phyloP scores from a whole-genome alignment of 164 flowering plant genomes.

The Vitis cinerea region DNA sequence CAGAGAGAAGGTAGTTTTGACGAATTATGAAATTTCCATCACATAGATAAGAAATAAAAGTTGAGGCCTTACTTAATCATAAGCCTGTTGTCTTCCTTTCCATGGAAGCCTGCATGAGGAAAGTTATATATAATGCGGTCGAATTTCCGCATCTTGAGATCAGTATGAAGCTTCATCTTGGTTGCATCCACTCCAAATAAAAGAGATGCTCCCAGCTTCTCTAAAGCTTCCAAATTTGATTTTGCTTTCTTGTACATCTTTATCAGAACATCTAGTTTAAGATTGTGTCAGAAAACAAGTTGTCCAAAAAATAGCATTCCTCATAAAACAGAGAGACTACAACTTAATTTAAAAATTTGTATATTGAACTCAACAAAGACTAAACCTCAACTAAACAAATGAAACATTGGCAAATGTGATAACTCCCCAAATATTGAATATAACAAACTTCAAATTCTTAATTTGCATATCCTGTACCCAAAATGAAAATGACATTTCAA shows the following conservation, averaged over 20 bases:
- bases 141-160: slow-evolving; percentile 33
- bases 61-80: slow-evolving; percentile 31
- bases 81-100: slow-evolving; percentile 34
- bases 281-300: background rate
- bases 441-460: no score
- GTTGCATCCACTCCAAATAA: slow-evolving; percentile 59
- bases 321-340: no score
- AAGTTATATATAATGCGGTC: slow-evolving; percentile 59
- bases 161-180: slow-evolving; percentile 38
- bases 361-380: no score
- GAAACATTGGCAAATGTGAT: no score
- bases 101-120: slow-evolving; percentile 69
- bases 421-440: no score
- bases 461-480: no score
- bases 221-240: slow-evolving; percentile 36
- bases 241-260: slow-evolving; percentile 40
- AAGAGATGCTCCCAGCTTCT: slow-evolving; percentile 34
- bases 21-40: background rate
- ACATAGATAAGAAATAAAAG: background rate
- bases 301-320: background rate
- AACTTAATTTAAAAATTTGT: no score
- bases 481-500: no score
- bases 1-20: no score
- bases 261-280: slow-evolving; percentile 19
- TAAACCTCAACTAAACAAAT: no score